These are phyloP conservation scores for Stentor coeruleus DNA, from an alignment of 73 alveolate species.

Conservation along the genomic window DNA sequence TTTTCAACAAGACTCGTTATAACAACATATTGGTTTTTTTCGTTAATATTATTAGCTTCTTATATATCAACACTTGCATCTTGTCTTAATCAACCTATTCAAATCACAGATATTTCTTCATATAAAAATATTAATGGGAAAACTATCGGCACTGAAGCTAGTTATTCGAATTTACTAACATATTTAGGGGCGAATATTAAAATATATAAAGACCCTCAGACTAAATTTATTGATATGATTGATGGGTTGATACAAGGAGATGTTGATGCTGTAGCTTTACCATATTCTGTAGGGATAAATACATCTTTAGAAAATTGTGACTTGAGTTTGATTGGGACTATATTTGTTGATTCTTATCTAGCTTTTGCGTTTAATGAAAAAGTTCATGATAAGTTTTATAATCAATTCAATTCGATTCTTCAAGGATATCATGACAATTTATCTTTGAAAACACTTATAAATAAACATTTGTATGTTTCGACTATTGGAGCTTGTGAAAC, in stretches of 20 bases:
- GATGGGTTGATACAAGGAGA: neutral
- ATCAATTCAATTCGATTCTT: neutral
- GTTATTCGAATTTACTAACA: neutral
- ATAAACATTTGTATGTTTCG: neutral
- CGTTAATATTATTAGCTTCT: neutral
- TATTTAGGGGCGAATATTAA: neutral
- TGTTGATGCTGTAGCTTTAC: neutral
- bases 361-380: neutral
- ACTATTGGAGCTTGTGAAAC: neutral
- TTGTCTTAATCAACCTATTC: neutral
- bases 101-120: neutral
- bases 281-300: neutral
- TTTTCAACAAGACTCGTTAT: neutral
- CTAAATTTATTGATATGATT: neutral
- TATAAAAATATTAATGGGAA: neutral
- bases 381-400: too few species aligned
- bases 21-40: neutral
- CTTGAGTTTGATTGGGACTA: neutral
- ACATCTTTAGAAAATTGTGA: neutral
- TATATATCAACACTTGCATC: neutral
- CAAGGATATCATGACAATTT: neutral
- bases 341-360: neutral
- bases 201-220: neutral
- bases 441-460: too few species aligned
- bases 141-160: neutral